Percentiles rank a stretch among this genome's conserved stretches.
phyloP scores from a whole-genome alignment of 169 alveolate species.

The Toxoplasma gondii region DNA sequence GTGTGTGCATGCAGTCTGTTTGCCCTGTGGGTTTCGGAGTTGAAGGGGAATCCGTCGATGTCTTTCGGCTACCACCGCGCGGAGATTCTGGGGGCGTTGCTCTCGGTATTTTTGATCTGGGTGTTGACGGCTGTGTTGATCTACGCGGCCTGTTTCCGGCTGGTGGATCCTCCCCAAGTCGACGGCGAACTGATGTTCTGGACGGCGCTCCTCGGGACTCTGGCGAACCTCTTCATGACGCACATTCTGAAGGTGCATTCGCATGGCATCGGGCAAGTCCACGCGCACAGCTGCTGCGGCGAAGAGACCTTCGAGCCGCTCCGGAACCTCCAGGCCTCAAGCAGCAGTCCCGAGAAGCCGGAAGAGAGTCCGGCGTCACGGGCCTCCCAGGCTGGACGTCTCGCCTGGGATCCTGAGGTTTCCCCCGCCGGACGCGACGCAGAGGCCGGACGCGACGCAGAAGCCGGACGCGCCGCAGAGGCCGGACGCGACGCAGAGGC shows the following conservation, averaged over 20 bases:
- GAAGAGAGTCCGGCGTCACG: not conserved
- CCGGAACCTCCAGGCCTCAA: not conserved
- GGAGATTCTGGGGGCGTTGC: constrained; percentile 95
- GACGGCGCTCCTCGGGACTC: constrained; percentile 92
- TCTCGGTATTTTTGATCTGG: constrained; percentile 93
- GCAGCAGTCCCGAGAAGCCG: constrained; percentile 26
- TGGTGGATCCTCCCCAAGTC: constrained; percentile 83
- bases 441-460: not conserved
- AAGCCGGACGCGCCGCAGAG: not conserved
- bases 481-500: not conserved
- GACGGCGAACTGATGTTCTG: constrained; percentile 94
- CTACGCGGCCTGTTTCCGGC: constrained; percentile 92
- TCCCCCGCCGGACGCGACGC: no score
- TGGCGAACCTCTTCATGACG: constrained; percentile 91
- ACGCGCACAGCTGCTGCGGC: constrained; percentile 54
- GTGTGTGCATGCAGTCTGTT: constrained; percentile 79
- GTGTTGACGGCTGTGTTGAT: constrained; percentile 90
- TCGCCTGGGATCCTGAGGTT: no score
- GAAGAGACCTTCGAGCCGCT: not conserved
- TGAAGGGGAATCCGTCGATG: constrained; percentile 88
- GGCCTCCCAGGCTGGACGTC: constrained; percentile 32
- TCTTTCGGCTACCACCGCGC: constrained; percentile 95
- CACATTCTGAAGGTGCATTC: constrained; percentile 82
- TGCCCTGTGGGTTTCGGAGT: constrained; percentile 87
- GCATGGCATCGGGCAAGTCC: constrained; percentile 76